Base-by-base conservation (phyloP, 257 asterid genomes). In the Primulina eburnea region DNA sequence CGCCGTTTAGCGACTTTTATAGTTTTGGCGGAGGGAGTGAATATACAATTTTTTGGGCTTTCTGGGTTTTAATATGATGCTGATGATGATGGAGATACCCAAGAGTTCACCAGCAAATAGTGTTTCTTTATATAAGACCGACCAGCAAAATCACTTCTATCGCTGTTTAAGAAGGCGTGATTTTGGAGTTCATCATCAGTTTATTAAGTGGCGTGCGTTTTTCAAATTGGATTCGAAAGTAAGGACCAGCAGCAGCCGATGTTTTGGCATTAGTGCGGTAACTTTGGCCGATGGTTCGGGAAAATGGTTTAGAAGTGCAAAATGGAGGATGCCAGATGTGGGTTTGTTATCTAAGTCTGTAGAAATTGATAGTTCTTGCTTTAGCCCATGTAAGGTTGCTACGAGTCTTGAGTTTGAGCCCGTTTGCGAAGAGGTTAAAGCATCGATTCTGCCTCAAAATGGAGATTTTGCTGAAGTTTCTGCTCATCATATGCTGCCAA, bases 71-170 rank as follows among this genome's bases (percentile, higher is more conserved):
- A 70, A 53, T 65, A 76, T 76, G 85, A 65, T 69, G 26, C 26
- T 24, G 16, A 78, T 87, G 84, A 63, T 87, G 84, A 63, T 69
- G 8, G 85, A 73, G 75, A 62, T 73, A 34, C 40, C 79, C 14
- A 65, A 56, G 68, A 35, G 55, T 69, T 59, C 78, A 55, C 70
- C 84, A 33, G 65, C 71, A 33, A 70, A 62, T 68, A 73, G 71
- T 43, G 55, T 53, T 76, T 71, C 85, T 8, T 1, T 64, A 37
- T 62, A 62, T 65, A 68, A 71, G 18, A 70, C 63, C 56, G 53
- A 56, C 43, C 20, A 66, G 38, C 75, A 38, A 68, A 38, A 50
- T 67, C 74, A 69, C 50, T 57, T 21, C 20, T 35, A 32, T 73
- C 20, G 64, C 59, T 68, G 64, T 67, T 62, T 81, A 52, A 78